Conservation (phyloP, 139 green algal genomes). For the Micractinium conductrix region DNA sequence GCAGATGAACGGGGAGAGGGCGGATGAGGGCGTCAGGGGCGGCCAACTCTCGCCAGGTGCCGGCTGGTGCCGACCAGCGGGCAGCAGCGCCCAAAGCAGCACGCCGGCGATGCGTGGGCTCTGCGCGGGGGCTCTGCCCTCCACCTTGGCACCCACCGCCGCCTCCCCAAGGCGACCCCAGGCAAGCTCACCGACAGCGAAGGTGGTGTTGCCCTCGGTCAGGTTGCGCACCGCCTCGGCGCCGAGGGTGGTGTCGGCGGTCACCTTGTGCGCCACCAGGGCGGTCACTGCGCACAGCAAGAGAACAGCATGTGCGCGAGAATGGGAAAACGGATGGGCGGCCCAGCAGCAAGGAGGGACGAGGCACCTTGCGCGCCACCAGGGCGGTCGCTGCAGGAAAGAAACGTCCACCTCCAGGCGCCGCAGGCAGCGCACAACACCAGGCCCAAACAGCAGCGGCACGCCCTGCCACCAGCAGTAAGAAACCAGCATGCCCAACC, state of each 20-base stretch:
- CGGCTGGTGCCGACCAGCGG: too few species aligned
- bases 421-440: too few species aligned
- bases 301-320: not conserved
- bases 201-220: slow-evolving; percentile 15
- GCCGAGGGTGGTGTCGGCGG: slow-evolving; percentile 39
- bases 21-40: not conserved
- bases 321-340: not conserved
- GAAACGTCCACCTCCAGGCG: too few species aligned
- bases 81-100: too few species aligned
- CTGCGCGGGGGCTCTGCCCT: not conserved
- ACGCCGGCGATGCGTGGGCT: not conserved
- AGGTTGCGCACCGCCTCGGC: slow-evolving; percentile 52
- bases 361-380: too few species aligned
- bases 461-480: too few species aligned
- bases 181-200: slow-evolving; percentile 11
- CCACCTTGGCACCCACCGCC: not conserved
- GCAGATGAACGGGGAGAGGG: not conserved
- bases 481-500: too few species aligned
- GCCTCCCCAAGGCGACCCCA: not conserved
- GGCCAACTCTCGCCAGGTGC: too few species aligned
- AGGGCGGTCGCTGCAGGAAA: too few species aligned
- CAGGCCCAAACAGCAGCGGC: too few species aligned
- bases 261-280: slow-evolving; percentile 49
- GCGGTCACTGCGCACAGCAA: slow-evolving; percentile 26
- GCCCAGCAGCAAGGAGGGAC: too few species aligned